phyloP scores from a whole-genome alignment of 768 basidiomycete species.

The Mycena vitilis region DNA sequence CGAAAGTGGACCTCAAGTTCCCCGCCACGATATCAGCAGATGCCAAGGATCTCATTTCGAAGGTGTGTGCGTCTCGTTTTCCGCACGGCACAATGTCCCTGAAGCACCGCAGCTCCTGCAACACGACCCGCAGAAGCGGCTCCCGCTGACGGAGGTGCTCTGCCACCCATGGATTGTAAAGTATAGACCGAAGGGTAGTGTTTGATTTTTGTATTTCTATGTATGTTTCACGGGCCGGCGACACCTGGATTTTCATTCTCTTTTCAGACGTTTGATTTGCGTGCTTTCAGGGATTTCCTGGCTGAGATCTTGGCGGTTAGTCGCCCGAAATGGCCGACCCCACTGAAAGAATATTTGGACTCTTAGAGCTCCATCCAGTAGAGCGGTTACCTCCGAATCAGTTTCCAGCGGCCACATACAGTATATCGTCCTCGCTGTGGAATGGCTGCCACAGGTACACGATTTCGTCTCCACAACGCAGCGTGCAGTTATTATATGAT shows the following conservation, averaged over 20 bases:
- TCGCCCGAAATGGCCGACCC: too few species aligned
- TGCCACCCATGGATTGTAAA: slow-evolving; percentile 90
- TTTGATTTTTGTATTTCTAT: slow-evolving; percentile 3
- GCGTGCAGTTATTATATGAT: slow-evolving; percentile 3
- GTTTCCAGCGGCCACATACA: too few species aligned
- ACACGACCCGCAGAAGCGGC: slow-evolving; percentile 80
- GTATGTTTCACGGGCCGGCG: neutral
- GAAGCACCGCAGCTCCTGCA: slow-evolving; percentile 73
- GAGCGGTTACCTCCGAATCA: too few species aligned
- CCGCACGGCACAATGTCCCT: neutral
- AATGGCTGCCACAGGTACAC: too few species aligned
- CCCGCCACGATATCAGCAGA: slow-evolving; percentile 70
- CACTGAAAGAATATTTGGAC: too few species aligned
- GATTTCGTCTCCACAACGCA: too few species aligned
- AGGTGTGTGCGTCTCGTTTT: slow-evolving; percentile 51
- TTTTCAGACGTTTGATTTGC: too few species aligned
- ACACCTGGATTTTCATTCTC: too few species aligned
- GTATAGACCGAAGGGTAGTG: slow-evolving; percentile 61
- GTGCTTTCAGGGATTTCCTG: too few species aligned
- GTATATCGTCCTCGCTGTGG: too few species aligned
- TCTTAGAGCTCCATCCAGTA: too few species aligned
- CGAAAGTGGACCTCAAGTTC: slow-evolving; percentile 83
- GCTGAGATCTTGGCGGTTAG: too few species aligned
- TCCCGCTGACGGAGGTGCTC: slow-evolving; percentile 80
- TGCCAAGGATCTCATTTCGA: slow-evolving; percentile 73